Conservation (phyloP, 257 asterid species). For the Solanum clarkiae region DNA sequence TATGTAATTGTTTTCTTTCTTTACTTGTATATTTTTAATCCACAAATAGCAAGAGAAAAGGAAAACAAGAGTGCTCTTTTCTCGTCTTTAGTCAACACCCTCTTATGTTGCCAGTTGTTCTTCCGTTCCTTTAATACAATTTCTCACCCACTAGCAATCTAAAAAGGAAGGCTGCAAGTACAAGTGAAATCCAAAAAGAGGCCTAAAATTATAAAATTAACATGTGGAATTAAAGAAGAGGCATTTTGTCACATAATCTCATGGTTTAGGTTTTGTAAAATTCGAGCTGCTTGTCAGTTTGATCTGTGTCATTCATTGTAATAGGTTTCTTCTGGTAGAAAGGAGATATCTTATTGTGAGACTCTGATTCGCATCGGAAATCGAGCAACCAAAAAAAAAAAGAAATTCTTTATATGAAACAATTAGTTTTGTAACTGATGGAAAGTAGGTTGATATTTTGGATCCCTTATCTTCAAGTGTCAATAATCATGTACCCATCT, state of each 20-base stretch:
- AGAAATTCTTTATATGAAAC: neutral
- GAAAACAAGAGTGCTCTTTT: neutral
- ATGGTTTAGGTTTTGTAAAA: neutral
- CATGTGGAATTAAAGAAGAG: neutral
- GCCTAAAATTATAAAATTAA: neutral
- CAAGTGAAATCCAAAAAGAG: neutral
- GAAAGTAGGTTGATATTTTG: neutral
- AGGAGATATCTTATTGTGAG: neutral
- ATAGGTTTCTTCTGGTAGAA: neutral
- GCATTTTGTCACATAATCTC: neutral
- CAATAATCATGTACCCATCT: neutral
- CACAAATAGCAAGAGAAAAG: neutral
- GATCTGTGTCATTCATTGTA: neutral
- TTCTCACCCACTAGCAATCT: neutral
- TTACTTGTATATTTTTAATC: neutral
- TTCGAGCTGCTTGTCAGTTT: neutral
- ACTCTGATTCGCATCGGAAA: neutral
- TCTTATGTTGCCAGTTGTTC: neutral
- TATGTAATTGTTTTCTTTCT: neutral
- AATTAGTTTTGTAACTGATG: neutral
- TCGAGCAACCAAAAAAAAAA: neutral
- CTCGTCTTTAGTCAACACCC: neutral
- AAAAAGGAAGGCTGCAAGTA: neutral
- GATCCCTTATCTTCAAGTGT: neutral
- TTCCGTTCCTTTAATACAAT: neutral